Evolutionary conservation across 768 basidiomycete genomes (phyloP), one percentile per base, ranked within the genome.

Genomic region (Suillus subalutaceus): DNA sequence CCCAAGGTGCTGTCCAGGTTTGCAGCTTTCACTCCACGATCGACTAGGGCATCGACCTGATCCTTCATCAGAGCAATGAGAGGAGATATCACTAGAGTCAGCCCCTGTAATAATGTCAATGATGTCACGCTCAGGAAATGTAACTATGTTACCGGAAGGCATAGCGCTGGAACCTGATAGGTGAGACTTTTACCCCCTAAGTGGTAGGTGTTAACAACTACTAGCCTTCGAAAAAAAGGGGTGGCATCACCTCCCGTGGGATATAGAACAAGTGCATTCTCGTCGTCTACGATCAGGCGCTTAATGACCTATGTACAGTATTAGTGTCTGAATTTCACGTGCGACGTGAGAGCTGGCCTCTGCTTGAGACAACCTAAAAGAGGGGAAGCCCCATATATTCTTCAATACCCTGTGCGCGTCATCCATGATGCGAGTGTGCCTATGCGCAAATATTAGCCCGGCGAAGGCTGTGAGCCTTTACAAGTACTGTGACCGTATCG

Each of bases 201-300:
- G 15, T 26, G 56, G 35, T 58, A 18, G 48, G 26, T 38, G 16
- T 66, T 20, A 59, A 66, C 40, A 32, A 41, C 52, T 20, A 3
- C n/a, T 48, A 10, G n/a, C 26, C 35, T 9, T 41, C 26, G n/a
- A 46, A 12, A 46, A 4, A 40, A 23, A 41, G 3, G 20, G 23
- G n/a, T 38, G 15, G 15, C 38, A 58, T 40, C 20, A 73, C 71
- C 78, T 67, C 81, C 81, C 26, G 82, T 82, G 2, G 82, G 82
- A 63, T 77, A 80, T 8, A 82, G 66, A 4, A 81, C 82, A 1
- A 84, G 77, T 0, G 80, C 78, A 63, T 81, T 82, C 26, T 81
- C 74, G 40, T 80, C 75, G 2, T 81, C 72, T 23, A 78, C 80
- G 1, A 84, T 38, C 1, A 84, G 71, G 4, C 79, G 74, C 10